Percentiles rank a stretch among this genome's conserved stretches.
phyloP scores from a whole-genome alignment of 1,139 yeast genomes.

The Lodderomyces parapsilosis region DNA sequence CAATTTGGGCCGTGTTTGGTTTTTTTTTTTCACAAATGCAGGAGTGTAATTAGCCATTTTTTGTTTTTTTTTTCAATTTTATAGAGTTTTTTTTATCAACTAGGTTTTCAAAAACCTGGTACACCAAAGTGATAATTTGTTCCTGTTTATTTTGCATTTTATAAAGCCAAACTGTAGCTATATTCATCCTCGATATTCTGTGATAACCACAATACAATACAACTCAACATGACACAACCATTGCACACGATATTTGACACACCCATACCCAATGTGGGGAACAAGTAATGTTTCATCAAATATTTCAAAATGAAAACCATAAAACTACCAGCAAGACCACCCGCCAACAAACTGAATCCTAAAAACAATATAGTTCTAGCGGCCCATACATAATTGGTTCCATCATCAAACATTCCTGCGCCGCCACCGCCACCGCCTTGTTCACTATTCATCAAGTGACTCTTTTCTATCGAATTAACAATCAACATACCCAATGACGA shows the following conservation, averaged over 20 bases:
- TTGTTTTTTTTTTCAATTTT: no score
- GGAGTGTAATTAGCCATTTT: no score
- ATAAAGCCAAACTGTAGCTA: constrained; percentile 84
- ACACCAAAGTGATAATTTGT: no score
- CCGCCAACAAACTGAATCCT: constrained; percentile 90
- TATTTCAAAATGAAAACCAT: constrained; percentile 86
- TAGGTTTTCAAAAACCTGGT: background rate
- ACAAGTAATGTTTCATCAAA: constrained; percentile 69
- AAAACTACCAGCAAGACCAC: constrained; percentile 91
- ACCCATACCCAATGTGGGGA: constrained; percentile 96
- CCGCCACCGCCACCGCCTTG: constrained; percentile 41
- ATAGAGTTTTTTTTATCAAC: no score
- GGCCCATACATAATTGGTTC: constrained; percentile 76
- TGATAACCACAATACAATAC: constrained; percentile 86
- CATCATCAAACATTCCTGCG: constrained; percentile 42
- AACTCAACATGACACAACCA: constrained; percentile 78
- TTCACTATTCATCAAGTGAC: constrained; percentile 54
- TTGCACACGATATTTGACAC: constrained; percentile 83
- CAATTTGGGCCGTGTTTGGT: no score
- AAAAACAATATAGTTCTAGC: constrained; percentile 85
- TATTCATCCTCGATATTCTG: constrained; percentile 96
- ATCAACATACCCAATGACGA: constrained; percentile 89
- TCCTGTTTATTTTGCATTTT: constrained; percentile 13
- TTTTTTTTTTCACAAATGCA: no score
- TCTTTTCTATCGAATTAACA: constrained; percentile 88